Percentiles rank a stretch among this genome's conserved stretches.
phyloP scores from a whole-genome alignment of 306 rosid genomes.

The Cucumis hystrix region DNA sequence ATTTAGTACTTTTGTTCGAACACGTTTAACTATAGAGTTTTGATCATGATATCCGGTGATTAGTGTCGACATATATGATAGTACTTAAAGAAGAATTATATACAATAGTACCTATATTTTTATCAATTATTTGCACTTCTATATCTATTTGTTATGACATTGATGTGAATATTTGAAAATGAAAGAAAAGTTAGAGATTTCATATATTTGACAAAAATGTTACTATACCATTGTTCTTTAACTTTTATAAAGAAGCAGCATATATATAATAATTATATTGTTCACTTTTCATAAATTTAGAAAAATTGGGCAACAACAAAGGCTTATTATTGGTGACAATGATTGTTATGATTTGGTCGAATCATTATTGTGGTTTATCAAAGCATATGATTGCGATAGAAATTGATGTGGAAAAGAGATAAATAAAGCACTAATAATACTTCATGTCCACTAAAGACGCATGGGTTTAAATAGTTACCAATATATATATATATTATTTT shows the following conservation, averaged over 20 bases:
- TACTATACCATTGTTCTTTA: neutral
- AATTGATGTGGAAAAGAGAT: conserved; percentile 18
- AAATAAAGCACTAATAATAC: conserved; percentile 2
- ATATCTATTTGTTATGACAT: neutral
- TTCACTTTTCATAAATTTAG: conserved; percentile 19
- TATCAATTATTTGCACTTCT: too few relatives aligned
- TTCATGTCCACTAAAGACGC: neutral
- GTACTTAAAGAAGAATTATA: too few relatives aligned
- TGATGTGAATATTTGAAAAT: neutral
- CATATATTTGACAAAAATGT: neutral
- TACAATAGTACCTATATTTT: too few relatives aligned
- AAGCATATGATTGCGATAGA: neutral
- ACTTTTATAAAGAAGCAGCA: neutral
- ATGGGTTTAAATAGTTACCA: conserved; percentile 10
- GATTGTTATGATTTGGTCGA: conserved; percentile 28
- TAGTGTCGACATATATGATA: too few relatives aligned
- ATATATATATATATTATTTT: neutral
- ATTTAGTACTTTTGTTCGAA: too few relatives aligned
- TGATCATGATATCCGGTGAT: too few relatives aligned
- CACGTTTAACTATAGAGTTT: too few relatives aligned
- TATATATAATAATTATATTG: neutral
- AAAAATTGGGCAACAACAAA: conserved; percentile 18
- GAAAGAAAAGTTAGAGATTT: neutral
- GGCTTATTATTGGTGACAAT: conserved; percentile 26
- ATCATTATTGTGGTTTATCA: conserved; percentile 21